These are phyloP conservation scores for Eimeria zaria DNA, from an alignment of 169 alveolate species.

Conservation along the genomic window DNA sequence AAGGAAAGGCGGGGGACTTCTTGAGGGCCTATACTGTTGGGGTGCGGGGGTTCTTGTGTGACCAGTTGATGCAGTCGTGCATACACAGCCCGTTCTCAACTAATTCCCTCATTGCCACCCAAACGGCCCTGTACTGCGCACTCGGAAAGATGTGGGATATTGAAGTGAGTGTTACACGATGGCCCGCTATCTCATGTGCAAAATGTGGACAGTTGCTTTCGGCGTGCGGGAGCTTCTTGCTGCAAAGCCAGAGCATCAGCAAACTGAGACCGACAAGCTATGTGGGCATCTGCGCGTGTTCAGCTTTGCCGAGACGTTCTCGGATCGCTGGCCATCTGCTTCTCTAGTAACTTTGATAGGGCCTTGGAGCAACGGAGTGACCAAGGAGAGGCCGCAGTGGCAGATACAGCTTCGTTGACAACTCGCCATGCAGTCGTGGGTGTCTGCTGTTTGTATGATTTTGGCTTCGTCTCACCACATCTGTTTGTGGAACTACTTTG, in stretches of 20 bases:
- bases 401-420: constrained; percentile 23
- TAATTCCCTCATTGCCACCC: constrained; percentile 77
- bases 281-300: background rate
- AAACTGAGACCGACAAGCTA: background rate
- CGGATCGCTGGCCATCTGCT: constrained; percentile 34
- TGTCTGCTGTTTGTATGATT: constrained; percentile 60
- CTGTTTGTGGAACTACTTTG: constrained; percentile 36
- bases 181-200: background rate
- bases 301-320: constrained; percentile 57
- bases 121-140: constrained; percentile 80
- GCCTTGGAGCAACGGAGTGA: constrained; percentile 16
- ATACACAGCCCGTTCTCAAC: constrained; percentile 46
- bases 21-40: background rate
- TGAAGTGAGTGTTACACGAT: constrained; percentile 12
- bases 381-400: background rate
- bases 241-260: background rate
- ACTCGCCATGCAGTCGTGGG: constrained; percentile 67
- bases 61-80: constrained; percentile 55
- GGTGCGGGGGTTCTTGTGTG: constrained; percentile 55
- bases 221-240: background rate
- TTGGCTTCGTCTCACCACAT: constrained; percentile 56
- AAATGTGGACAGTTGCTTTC: background rate
- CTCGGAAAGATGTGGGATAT: constrained; percentile 54
- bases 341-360: constrained; percentile 23
- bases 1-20: background rate